Evolutionary conservation across 805 yeast genomes (phyloP), one percentile per base, ranked within the genome.

Genomic region (Candida gorgasii): DNA sequence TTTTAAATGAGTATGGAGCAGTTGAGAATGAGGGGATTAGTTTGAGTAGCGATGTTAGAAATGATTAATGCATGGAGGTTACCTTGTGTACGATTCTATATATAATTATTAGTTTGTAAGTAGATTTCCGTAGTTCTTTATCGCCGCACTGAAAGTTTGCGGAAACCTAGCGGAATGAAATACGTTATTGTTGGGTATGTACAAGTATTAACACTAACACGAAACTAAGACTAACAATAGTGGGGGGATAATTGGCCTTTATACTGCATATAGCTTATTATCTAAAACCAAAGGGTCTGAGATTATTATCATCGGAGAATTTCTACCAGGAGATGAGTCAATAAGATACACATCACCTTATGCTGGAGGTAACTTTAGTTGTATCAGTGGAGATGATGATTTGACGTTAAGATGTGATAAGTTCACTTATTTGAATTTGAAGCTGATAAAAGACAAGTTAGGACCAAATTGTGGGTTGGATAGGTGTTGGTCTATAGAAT

Each of bases 311-410:
- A 39, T 82, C 12, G 92, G 87, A 8, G 78, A 84, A 54, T 76
- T 73, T 52, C 60, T 83, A 31, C 95, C 95, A 2, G 95, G 95
- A 5, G 95, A 87, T 54, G 84, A 79, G 50, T 80, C 89, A 4
- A 78, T 78, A 43, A 68, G 76, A 38, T 87, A 82, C 59, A 82
- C 95, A 1, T 84, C 92, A 0, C 95, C 95, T 0, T 84, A 84
- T 77, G 95, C 95, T 0, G 75, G 73, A 8, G 67, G 67, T 8
- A 54, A 63, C 59, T 59, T 72, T 49, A 61, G 64, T 14, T 50
- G 70, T 41, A 82, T 84, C 37, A 75, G 86, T 0, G 85, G 82
- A 2, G 70, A 73, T 46, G 86, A 81, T 34, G 49, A 54, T 1
- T 53, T 51, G 3, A 60, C 68, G 0, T 53, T 84, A 39, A 57